Conservation (phyloP, 345 rosid species). For the Eucalyptus regnans region DNA sequence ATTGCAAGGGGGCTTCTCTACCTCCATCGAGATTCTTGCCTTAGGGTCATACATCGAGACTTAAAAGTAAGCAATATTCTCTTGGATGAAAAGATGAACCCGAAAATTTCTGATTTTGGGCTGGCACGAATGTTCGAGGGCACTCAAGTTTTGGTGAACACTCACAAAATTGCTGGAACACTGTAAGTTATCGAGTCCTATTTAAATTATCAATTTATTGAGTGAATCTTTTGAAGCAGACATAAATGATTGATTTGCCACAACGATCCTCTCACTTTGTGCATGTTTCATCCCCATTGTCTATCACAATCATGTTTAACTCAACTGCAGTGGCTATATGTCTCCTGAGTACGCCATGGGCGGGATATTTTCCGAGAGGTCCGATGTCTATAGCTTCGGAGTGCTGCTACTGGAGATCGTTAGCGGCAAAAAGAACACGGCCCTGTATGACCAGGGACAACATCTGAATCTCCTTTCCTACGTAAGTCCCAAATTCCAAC, state of each 20-base stretch:
- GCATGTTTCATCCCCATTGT: not conserved
- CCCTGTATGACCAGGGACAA: not conserved
- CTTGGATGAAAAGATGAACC: conserved; percentile 15
- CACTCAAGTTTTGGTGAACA: not conserved
- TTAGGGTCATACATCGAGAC: conserved; percentile 23
- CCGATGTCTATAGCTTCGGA: conserved; percentile 7
- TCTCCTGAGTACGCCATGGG: conserved; percentile 4
- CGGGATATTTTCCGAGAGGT: not conserved
- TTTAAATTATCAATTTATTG: not conserved
- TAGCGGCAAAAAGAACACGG: not conserved
- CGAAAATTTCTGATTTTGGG: conserved; percentile 27
- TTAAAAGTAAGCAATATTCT: conserved; percentile 16
- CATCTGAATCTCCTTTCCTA: not conserved
- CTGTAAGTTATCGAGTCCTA: not conserved
- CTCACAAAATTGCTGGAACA: conserved; percentile 13
- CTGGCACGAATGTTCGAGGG: conserved; percentile 9
- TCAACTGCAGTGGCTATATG: conserved; percentile 2
- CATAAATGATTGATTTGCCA: not conserved
- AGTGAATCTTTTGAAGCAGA: not conserved
- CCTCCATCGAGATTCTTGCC: conserved; percentile 23
- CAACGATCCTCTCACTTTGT: not conserved
- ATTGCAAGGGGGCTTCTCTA: conserved; percentile 24
- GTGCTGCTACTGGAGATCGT: conserved; percentile 7
- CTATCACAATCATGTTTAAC: not conserved
- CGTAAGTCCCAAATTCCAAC: not conserved